A percentile compares a stretch with the other conserved stretches of the same genome.
These are phyloP conservation scores for Myxozyma vanderwaltii DNA, from an alignment of 805 yeast genomes.

Conservation along the genomic window DNA sequence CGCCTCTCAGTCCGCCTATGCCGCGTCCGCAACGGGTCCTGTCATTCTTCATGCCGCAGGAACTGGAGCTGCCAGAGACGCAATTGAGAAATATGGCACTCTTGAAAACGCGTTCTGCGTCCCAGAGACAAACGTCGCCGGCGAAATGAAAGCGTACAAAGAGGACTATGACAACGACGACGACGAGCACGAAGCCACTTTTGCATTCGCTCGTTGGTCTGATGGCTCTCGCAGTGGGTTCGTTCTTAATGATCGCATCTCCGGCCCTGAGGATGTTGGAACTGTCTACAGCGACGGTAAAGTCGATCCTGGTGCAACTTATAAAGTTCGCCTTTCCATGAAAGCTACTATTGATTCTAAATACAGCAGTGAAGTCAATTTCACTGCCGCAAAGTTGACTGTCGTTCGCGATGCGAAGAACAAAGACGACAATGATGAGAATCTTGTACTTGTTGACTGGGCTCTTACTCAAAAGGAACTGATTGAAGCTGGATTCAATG, in stretches of 20 bases:
- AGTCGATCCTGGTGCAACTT: neutral
- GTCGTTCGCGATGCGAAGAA: neutral
- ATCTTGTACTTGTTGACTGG: neutral
- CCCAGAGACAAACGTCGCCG: slow-evolving; percentile 1
- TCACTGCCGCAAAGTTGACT: slow-evolving; percentile 1
- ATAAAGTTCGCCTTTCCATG: slow-evolving; percentile 3
- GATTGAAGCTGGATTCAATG: neutral
- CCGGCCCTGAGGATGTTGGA: neutral
- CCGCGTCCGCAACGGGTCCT: neutral
- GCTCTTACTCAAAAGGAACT: neutral
- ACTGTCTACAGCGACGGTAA: slow-evolving; percentile 2
- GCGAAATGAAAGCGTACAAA: neutral
- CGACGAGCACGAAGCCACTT: neutral
- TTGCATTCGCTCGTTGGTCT: slow-evolving; percentile 8
- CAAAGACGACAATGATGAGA: neutral
- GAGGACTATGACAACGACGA: neutral
- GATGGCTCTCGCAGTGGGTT: slow-evolving; percentile 8
- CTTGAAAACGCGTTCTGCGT: slow-evolving; percentile 2
- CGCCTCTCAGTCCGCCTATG: neutral
- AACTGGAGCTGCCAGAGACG: neutral
- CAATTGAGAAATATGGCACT: neutral
- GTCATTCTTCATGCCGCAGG: neutral
- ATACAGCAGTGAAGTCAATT: neutral
- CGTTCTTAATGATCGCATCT: neutral
- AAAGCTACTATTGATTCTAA: neutral